These are phyloP conservation scores for Ilyonectria mors-panacis DNA, from an alignment of 2,329 filamentous ascomycete genomes.

Conservation along the genomic window DNA sequence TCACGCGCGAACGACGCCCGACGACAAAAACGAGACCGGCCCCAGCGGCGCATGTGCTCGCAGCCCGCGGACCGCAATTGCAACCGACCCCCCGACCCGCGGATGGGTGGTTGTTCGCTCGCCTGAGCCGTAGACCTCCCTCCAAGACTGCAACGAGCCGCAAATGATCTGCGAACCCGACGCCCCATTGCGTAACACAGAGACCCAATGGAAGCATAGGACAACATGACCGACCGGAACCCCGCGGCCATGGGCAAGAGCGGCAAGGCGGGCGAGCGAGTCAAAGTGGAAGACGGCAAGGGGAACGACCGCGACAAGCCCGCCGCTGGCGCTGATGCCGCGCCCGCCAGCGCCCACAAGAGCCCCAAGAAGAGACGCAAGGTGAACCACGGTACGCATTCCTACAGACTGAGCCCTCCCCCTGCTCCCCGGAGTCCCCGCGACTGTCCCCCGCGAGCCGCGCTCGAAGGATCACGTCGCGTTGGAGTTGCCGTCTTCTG, in stretches of 20 bases:
- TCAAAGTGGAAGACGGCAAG: conserved; percentile 49
- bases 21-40: conserved; percentile 15
- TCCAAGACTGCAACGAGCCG: conserved; percentile 49
- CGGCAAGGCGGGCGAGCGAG: conserved; percentile 45
- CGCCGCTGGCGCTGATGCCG: conserved; percentile 38
- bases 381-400: conserved; percentile 85
- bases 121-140: conserved; percentile 44
- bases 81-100: conserved; percentile 38
- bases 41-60: conserved; percentile 29
- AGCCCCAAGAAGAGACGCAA: conserved; percentile 89
- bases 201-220: conserved; percentile 53
- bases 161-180: conserved; percentile 51
- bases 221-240: conserved; percentile 54
- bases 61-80: conserved; percentile 31
- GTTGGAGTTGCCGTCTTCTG: conserved; percentile 26
- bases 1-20: conserved; percentile 30
- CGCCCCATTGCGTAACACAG: conserved; percentile 51
- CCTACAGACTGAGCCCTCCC: neutral
- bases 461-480: conserved; percentile 12
- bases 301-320: conserved; percentile 50
- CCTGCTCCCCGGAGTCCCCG: neutral
- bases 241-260: conserved; percentile 52
- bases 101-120: conserved; percentile 45
- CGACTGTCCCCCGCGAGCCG: conserved; percentile 21
- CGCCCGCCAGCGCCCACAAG: conserved; percentile 55